Evolutionary conservation across 306 rosid genomes (phyloP).

Genomic region (Cajanus cajan): DNA sequence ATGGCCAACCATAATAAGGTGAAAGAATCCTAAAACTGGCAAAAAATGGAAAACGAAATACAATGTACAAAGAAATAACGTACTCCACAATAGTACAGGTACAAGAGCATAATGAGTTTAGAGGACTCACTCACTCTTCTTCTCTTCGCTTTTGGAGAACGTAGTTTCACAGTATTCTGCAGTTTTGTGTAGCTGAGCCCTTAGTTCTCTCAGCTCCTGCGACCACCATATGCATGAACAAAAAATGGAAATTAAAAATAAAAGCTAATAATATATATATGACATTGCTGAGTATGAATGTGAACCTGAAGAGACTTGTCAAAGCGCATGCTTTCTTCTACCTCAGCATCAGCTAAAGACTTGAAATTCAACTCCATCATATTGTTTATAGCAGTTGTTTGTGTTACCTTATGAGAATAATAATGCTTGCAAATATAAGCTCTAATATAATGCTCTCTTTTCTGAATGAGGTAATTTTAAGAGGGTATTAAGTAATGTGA

Average conservation of each 20-base stretch:
- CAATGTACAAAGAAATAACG: not conserved
- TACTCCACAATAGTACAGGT: not conserved
- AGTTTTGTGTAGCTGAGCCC: constrained; percentile 73
- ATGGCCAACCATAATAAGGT: not conserved
- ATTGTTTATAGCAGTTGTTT: not conserved
- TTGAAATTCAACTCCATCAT: constrained; percentile 39
- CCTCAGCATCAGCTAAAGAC: constrained; percentile 34
- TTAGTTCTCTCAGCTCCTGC: constrained; percentile 68
- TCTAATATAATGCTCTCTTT: not conserved
- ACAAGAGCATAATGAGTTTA: not conserved
- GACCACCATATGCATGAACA: not conserved
- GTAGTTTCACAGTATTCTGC: constrained; percentile 77
- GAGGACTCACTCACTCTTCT: constrained; percentile 58
- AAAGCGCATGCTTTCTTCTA: constrained; percentile 45
- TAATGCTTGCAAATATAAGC: not conserved
- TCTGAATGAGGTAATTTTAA: not conserved
- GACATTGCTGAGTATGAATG: not conserved
- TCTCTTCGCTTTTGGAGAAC: constrained; percentile 56
- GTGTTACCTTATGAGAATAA: not conserved
- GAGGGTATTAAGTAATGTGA: constrained; percentile 11
- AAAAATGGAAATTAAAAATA: not conserved
- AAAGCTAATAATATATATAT: not conserved
- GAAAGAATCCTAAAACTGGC: not conserved
- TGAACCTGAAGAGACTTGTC: constrained; percentile 64
- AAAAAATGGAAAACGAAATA: not conserved